A percentile compares a stretch with the other conserved stretches of the same genome.
These are phyloP conservation scores for Angophora floribunda DNA, from an alignment of 345 rosid genomes.

Conservation along the genomic window DNA sequence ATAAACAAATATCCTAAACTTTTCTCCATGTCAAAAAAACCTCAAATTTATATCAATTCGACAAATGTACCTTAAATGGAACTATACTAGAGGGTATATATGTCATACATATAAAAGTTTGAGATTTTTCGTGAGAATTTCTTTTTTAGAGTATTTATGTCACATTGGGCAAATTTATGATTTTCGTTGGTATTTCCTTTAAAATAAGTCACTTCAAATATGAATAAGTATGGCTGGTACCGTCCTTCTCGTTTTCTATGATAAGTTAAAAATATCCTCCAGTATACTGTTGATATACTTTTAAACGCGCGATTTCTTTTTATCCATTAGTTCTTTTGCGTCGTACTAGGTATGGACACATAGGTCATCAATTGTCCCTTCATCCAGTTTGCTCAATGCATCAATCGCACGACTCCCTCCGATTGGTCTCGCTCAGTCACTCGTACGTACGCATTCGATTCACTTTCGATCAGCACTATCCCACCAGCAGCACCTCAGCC, in stretches of 20 bases:
- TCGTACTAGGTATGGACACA: not conserved
- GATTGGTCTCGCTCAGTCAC: not conserved
- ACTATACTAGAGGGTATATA: not conserved
- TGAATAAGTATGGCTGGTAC: not conserved
- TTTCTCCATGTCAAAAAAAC: not conserved
- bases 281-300: not conserved
- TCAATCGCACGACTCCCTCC: not conserved
- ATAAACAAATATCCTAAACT: too few relatives aligned
- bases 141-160: too few relatives aligned
- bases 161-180: too few relatives aligned
- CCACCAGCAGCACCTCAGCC: not conserved
- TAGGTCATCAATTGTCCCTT: not conserved
- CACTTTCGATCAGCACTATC: not conserved
- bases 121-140: not conserved
- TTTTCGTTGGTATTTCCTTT: rapidly evolving
- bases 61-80: not conserved
- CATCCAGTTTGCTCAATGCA: not conserved
- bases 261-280: not conserved
- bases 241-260: not conserved
- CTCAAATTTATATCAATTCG: too few relatives aligned
- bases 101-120: too few relatives aligned
- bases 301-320: not conserved
- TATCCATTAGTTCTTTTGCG: rapidly evolving
- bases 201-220: not conserved
- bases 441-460: not conserved